phyloP scores from a whole-genome alignment of 371 early-diverging fungal species.

The Apophysomyces elegans region DNA sequence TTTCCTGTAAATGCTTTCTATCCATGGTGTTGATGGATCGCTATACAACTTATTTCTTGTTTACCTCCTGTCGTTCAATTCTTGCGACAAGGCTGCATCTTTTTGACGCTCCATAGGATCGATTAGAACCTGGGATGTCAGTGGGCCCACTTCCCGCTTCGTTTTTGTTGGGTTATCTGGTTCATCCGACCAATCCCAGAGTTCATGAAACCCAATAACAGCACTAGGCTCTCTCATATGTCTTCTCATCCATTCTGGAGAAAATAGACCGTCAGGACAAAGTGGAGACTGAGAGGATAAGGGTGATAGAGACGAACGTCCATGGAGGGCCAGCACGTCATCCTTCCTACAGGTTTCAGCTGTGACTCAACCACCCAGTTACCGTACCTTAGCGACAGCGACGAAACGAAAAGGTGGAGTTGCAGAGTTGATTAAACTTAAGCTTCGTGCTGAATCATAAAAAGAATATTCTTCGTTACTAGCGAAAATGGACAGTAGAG shows the following conservation, averaged over 20 bases:
- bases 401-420: conserved; percentile 41
- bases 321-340: conserved; percentile 44
- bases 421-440: conserved; percentile 13
- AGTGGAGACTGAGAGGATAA: conserved; percentile 69
- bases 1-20: conserved; percentile 70
- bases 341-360: neutral
- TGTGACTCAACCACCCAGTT: neutral
- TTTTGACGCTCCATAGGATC: conserved; percentile 63
- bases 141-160: conserved; percentile 58
- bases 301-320: conserved; percentile 65
- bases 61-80: conserved; percentile 72
- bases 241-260: conserved; percentile 71
- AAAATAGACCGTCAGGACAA: conserved; percentile 84
- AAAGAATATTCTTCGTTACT: conserved; percentile 35
- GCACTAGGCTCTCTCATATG: conserved; percentile 71
- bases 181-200: conserved; percentile 57
- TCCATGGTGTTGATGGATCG: neutral
- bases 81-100: conserved; percentile 61
- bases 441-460: conserved; percentile 41
- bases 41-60: neutral
- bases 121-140: conserved; percentile 53
- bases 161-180: conserved; percentile 28
- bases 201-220: conserved; percentile 71
- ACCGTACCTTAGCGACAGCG: conserved; percentile 40
- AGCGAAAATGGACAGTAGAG: conserved; percentile 28